Percentiles rank a stretch among this genome's conserved stretches.
Evolutionary conservation across 176 grass and related monocot species (phyloP).

Genomic region (Alopecurus myosuroides): DNA sequence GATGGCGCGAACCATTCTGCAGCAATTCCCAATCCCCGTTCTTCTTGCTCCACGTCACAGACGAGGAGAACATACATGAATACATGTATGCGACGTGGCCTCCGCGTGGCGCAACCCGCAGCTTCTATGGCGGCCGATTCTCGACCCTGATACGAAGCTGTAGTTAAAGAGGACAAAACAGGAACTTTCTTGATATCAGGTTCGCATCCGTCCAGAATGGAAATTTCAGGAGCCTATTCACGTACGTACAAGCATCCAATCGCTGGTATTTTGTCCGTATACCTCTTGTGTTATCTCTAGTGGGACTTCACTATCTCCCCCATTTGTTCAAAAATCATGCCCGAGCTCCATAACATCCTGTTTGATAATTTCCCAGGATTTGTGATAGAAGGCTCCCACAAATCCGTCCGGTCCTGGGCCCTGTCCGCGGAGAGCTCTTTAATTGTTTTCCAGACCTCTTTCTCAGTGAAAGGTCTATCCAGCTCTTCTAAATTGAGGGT

Average conservation of each 20-base stretch:
- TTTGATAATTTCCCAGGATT: too few relatives aligned
- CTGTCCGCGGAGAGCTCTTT: too few relatives aligned
- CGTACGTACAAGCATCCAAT: not conserved
- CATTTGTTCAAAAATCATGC: too few relatives aligned
- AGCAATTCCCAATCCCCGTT: not conserved
- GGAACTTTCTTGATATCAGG: not conserved
- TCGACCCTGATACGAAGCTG: not conserved
- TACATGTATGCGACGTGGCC: not conserved
- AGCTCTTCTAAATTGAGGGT: too few relatives aligned
- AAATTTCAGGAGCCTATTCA: not conserved
- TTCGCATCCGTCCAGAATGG: slow-evolving; percentile 11
- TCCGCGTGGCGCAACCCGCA: not conserved
- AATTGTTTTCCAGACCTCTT: too few relatives aligned
- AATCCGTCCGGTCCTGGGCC: too few relatives aligned
- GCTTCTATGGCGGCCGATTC: too few relatives aligned
- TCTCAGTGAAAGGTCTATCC: too few relatives aligned
- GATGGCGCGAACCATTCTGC: not conserved
- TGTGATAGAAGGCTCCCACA: too few relatives aligned
- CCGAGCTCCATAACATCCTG: too few relatives aligned
- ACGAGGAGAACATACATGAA: not conserved
- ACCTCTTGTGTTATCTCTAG: too few relatives aligned
- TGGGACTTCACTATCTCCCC: too few relatives aligned
- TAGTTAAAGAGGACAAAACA: not conserved
- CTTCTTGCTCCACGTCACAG: not conserved
- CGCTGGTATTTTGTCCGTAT: not conserved